phyloP scores from a whole-genome alignment of 208 protist genomes.

The Trypanosoma cruzi region DNA sequence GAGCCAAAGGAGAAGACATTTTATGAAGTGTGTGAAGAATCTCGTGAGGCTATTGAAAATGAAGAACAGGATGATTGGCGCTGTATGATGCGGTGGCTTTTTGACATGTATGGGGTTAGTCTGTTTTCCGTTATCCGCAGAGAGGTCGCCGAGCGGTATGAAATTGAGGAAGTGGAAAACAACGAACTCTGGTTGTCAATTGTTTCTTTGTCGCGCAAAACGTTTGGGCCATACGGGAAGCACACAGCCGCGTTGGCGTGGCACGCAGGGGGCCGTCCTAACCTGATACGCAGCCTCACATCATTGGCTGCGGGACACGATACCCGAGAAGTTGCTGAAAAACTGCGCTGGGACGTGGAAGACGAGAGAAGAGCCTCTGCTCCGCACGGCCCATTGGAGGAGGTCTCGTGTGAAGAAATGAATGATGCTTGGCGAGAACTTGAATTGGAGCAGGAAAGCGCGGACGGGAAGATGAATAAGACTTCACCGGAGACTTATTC shows the following conservation, averaged over 20 bases:
- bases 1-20: conserved; percentile 34
- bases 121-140: conserved; percentile 54
- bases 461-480: too few species aligned
- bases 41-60: conserved; percentile 31
- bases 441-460: not conserved
- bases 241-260: conserved; percentile 44
- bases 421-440: conserved; percentile 5
- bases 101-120: conserved; percentile 56
- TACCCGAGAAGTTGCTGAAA: not conserved
- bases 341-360: not conserved
- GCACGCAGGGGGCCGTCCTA: conserved; percentile 30
- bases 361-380: not conserved
- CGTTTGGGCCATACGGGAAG: conserved; percentile 57
- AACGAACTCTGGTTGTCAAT: conserved; percentile 39
- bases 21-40: conserved; percentile 35
- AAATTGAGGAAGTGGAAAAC: conserved; percentile 50
- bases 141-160: conserved; percentile 51
- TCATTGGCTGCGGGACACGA: conserved; percentile 17
- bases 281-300: conserved; percentile 38
- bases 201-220: conserved; percentile 31
- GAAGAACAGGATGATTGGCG: conserved; percentile 42
- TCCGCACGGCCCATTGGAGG: conserved; percentile 12
- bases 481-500: too few species aligned
- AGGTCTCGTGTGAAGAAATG: conserved; percentile 7
- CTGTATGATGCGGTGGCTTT: conserved; percentile 56